A percentile compares a stretch with the other conserved stretches of the same genome.
Evolutionary conservation across 306 rosid species (phyloP).

Genomic region (Vachellia pachyceras): DNA sequence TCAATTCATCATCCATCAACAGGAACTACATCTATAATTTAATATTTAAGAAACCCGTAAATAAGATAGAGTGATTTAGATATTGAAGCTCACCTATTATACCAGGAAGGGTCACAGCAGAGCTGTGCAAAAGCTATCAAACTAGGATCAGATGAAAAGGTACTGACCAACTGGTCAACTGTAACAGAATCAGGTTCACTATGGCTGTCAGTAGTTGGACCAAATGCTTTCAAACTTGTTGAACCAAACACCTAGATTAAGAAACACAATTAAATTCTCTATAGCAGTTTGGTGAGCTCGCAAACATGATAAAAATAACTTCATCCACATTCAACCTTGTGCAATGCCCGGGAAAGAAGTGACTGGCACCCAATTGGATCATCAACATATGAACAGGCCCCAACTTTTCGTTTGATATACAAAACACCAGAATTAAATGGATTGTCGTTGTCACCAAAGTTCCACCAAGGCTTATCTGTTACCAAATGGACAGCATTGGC

Average conservation of each 20-base stretch:
- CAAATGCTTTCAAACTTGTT: conserved; percentile 63
- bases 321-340: conserved; percentile 65
- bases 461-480: conserved; percentile 97
- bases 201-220: conserved; percentile 39
- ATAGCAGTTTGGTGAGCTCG: conserved; percentile 9
- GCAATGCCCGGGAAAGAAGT: conserved; percentile 92
- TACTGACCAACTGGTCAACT: conserved; percentile 88
- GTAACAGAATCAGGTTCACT: conserved; percentile 74
- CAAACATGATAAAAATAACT: neutral
- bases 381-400: conserved; percentile 97
- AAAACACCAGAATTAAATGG: conserved; percentile 90
- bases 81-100: conserved; percentile 58
- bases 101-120: conserved; percentile 91
- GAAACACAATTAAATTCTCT: conserved; percentile 32
- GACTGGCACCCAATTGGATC: conserved; percentile 98
- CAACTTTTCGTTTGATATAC: conserved; percentile 92
- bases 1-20: conserved; percentile 8
- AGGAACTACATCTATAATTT: conserved; percentile 14
- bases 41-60: conserved; percentile 17
- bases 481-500: conserved; percentile 32
- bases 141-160: conserved; percentile 98
- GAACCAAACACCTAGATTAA: conserved; percentile 83
- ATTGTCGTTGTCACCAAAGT: conserved; percentile 74
- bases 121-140: conserved; percentile 95
- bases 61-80: neutral